Base-by-base conservation (phyloP, 2,329 filamentous ascomycete species). In the Cordyceps tenuipes region DNA sequence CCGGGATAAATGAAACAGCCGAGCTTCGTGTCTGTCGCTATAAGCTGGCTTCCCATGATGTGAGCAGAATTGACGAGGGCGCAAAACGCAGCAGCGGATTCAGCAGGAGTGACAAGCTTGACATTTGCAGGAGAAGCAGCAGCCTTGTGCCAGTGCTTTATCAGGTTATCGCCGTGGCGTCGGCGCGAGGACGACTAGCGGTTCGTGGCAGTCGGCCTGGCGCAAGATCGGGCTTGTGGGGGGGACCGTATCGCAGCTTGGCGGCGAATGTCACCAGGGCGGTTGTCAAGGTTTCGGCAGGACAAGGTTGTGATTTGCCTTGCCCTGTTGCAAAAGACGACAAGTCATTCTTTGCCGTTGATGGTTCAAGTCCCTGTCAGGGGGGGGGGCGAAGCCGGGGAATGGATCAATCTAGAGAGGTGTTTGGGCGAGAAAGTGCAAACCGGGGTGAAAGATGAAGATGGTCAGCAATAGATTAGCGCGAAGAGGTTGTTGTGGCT, bases 391-490 rank as follows among this genome's bases (percentile, higher is more conserved):
- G 21, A 21, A 12, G 17, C 7, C 17, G 31, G 19, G 49, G 23
- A 6, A 41, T 53, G 34, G 31, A 23, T 13, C 13, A 8, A 26
- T 4, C 34, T 12, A 10, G 3, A 36, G 53, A 7, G 26, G 36
- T 56, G 23, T 23, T 39, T 29, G 53, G 19, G 6, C 17, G 9
- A 48, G 10, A 29, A 31, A 12, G 36, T 39, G 44, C 44, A 57
- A 21, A 34, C 55, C 31, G 55, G 55, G 55, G 44, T 21, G 34
- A 57, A 50, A 34, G 34, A 57, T 50, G 9, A 50, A 57, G 44
- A 50, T 50, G 55, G 55, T 57, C 55, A 57, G 55, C 55, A 57
- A 49, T 23, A 50, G 55, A 49, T 57, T 57, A 43, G 55, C 46
- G 55, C 49, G 19, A 41, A 49, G 19, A 23, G 31, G 46, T 46